A percentile compares a stretch with the other conserved stretches of the same genome.
Conservation (phyloP, 2,329 filamentous ascomycete genomes). For the Colletotrichum paranaense region DNA sequence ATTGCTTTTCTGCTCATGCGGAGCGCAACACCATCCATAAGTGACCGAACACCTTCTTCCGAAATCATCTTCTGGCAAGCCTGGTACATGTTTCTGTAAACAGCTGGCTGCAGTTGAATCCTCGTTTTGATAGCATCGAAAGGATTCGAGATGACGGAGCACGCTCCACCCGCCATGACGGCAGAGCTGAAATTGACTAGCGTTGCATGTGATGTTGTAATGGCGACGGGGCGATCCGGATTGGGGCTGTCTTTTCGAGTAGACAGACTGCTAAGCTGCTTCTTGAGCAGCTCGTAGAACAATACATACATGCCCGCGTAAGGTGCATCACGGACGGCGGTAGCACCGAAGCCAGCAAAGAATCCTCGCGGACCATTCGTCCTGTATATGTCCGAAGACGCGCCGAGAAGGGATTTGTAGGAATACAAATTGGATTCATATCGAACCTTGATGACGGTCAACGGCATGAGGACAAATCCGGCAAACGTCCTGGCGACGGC, state of each 20-base stretch:
- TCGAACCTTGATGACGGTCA: constrained; percentile 96
- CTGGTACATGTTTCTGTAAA: constrained; percentile 85
- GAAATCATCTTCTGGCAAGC: constrained; percentile 81
- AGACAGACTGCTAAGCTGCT: constrained; percentile 57
- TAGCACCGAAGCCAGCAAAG: constrained; percentile 94
- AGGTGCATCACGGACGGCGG: constrained; percentile 92
- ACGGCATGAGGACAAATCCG: constrained; percentile 92
- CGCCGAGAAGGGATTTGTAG: constrained; percentile 81
- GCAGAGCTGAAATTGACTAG: constrained; percentile 82
- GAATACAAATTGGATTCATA: constrained; percentile 91
- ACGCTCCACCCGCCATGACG: constrained; percentile 81
- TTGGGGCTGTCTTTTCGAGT: not conserved
- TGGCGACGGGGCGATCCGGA: not conserved
- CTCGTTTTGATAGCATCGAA: constrained; percentile 97
- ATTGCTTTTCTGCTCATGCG: constrained; percentile 92
- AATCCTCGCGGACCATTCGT: constrained; percentile 84
- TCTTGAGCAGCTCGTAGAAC: constrained; percentile 90
- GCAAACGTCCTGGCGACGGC: constrained; percentile 86
- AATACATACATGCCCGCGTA: constrained; percentile 96
- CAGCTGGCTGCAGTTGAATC: constrained; percentile 86
- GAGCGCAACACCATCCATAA: constrained; percentile 88
- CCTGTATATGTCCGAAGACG: constrained; percentile 78
- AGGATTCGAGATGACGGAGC: constrained; percentile 92
- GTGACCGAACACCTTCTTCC: constrained; percentile 82
- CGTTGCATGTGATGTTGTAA: constrained; percentile 32